These are phyloP conservation scores for Zoysia pacifica DNA, from an alignment of 176 grass and related monocot genomes.

Conservation along the genomic window DNA sequence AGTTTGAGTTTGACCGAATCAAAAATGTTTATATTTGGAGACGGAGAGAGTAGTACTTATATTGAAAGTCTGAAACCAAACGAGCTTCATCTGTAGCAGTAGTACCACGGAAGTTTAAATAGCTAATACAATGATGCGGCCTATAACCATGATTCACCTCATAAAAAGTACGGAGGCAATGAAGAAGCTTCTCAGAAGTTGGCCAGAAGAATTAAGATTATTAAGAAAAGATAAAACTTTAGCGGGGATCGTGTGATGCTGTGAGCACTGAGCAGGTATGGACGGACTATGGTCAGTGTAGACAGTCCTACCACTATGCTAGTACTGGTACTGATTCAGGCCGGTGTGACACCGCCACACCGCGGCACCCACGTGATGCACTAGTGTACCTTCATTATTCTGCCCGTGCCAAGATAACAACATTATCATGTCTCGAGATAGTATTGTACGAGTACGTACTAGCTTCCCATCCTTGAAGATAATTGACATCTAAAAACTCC, in stretches of 20 bases:
- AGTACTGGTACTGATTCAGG: conserved; percentile 19
- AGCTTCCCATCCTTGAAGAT: neutral
- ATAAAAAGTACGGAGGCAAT: neutral
- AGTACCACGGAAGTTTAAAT: neutral
- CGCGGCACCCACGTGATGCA: conserved; percentile 32
- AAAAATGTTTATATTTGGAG: too few species aligned
- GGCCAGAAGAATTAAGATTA: neutral
- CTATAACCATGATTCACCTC: neutral
- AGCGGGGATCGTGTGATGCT: conserved; percentile 1
- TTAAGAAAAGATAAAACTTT: neutral
- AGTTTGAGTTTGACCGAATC: too few species aligned
- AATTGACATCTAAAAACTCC: neutral
- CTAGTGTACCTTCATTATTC: neutral
- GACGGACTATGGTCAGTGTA: conserved; percentile 27
- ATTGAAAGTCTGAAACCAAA: neutral
- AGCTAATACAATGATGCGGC: neutral
- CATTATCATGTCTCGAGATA: neutral
- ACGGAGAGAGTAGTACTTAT: too few species aligned
- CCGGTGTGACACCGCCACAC: conserved; percentile 16
- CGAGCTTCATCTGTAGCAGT: neutral
- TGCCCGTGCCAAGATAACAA: neutral
- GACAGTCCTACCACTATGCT: conserved; percentile 15
- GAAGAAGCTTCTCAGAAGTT: neutral
- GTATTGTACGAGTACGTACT: neutral
- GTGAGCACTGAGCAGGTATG: conserved; percentile 23